Evolutionary conservation across 2,329 filamentous ascomycete genomes (phyloP).

Genomic region (Fusarium coffeatum): DNA sequence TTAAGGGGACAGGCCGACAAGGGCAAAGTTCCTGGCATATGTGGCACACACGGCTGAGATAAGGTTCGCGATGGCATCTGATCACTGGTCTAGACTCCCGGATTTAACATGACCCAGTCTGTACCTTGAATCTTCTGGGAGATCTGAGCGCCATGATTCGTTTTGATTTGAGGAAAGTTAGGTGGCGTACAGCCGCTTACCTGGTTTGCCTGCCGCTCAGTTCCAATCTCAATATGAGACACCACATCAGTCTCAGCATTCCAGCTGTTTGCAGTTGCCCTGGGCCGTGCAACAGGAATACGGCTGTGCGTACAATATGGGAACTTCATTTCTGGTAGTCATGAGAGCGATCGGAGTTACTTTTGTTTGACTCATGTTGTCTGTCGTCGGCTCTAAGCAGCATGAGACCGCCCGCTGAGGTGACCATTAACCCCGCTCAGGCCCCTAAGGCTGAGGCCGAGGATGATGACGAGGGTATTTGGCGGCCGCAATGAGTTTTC

Average conservation of each 20-base stretch:
- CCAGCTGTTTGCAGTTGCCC: neutral
- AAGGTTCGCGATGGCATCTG: neutral
- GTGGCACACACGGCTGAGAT: neutral
- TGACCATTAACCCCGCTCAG: too few species aligned
- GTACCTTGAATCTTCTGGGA: neutral
- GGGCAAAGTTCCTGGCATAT: neutral
- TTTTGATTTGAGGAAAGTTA: neutral
- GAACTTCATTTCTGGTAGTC: neutral
- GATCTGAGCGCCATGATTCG: neutral
- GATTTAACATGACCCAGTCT: neutral
- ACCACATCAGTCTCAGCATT: neutral
- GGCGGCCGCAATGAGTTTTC: neutral
- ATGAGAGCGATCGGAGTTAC: neutral
- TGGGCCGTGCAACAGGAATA: neutral
- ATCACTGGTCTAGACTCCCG: neutral
- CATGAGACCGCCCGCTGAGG: too few species aligned
- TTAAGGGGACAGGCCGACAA: neutral
- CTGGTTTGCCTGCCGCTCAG: neutral
- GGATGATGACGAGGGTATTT: neutral
- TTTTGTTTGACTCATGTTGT: neutral
- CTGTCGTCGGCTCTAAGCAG: neutral
- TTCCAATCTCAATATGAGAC: neutral
- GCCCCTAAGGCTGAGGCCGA: too few species aligned
- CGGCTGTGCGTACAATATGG: neutral
- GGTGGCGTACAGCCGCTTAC: neutral